Base-by-base conservation (phyloP, 306 rosid genomes). In the Elaeagnus macrophylla region DNA sequence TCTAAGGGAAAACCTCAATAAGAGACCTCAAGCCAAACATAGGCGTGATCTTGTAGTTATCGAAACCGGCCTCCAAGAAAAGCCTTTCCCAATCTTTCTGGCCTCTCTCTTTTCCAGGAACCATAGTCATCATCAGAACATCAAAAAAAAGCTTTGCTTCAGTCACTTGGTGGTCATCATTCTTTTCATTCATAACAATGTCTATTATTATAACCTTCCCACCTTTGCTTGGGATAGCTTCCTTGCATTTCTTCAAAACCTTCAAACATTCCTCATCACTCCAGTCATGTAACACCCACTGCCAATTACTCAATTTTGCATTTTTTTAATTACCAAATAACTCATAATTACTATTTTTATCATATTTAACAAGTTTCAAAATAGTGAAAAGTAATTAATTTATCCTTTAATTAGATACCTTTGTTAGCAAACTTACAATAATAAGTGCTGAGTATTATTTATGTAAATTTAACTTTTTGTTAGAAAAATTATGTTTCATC, bases 171-270 rank as follows among this genome's bases (percentile, higher is more conserved):
- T 20, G 41, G 10, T 53, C 74, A 20, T 77, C 75, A 16, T 43
- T 46, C 5, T 41, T 12, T 12, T 75, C 70, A 12, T 77, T 72
- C 7, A 85, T 67, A 13, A 72, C 76, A 40, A 70, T 65, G 51
- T 82, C 89, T 16, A 82, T 70, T 63, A 79, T 68, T 5, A 82
- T 65, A 38, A 76, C 82, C 48, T 73, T 82, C 11, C 85, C 83
- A n/a, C 72, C 80, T 46, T 60, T 58, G 16, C 50, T 50, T n/a
- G 80, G 55, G 59, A 80, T 65, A 12, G 80, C 74, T 56, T 69
- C 80, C 58, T 69, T 66, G 66, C 86, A 72, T 14, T 77, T 83
- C 74, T 65, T 80, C 75, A 80, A 51, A 47, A 79, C 60, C 61
- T 77, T 67, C 25, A 77, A 2, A 16, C 84, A 67, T 3, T 59